A percentile compares a stretch with the other conserved stretches of the same genome.
Evolutionary conservation across 305 asterid genomes (phyloP).

Genomic region (Fraxinus albicans): DNA sequence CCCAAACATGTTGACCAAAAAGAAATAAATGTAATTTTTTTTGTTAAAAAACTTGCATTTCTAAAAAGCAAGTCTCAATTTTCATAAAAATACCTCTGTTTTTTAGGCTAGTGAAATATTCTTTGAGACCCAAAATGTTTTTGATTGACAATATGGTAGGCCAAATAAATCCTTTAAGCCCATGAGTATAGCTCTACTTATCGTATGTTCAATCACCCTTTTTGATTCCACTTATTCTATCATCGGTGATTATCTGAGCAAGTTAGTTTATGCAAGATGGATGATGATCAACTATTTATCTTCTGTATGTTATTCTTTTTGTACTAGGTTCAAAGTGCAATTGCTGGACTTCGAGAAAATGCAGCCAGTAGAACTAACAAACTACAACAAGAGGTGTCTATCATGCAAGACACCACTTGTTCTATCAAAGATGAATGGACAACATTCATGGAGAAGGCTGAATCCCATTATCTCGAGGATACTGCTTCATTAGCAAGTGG

Average conservation of each 20-base stretch:
- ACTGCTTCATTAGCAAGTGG: constrained; percentile 69
- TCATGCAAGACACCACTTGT: constrained; percentile 70
- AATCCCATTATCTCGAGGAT: constrained; percentile 70
- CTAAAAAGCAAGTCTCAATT: background rate
- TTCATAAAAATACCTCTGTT: background rate
- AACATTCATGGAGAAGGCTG: constrained; percentile 56
- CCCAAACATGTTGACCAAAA: background rate
- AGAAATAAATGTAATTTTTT: background rate
- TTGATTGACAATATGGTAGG: background rate
- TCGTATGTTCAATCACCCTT: background rate
- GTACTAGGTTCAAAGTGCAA: constrained; percentile 70
- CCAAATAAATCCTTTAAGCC: background rate
- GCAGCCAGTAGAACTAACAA: constrained; percentile 70
- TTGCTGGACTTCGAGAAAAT: constrained; percentile 74
- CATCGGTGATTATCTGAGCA: background rate
- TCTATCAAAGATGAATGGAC: constrained; percentile 75
- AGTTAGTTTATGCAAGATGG: background rate
- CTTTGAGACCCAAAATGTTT: background rate
- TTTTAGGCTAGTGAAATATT: background rate
- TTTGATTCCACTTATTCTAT: background rate
- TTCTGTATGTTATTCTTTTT: constrained; percentile 3
- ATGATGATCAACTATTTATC: background rate
- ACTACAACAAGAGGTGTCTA: constrained; percentile 87
- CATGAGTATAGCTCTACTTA: background rate
- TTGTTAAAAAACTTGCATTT: background rate